A percentile compares a stretch with the other conserved stretches of the same genome.
These are phyloP conservation scores for Astraeus odoratus DNA, from an alignment of 768 basidiomycete species.

Conservation along the genomic window DNA sequence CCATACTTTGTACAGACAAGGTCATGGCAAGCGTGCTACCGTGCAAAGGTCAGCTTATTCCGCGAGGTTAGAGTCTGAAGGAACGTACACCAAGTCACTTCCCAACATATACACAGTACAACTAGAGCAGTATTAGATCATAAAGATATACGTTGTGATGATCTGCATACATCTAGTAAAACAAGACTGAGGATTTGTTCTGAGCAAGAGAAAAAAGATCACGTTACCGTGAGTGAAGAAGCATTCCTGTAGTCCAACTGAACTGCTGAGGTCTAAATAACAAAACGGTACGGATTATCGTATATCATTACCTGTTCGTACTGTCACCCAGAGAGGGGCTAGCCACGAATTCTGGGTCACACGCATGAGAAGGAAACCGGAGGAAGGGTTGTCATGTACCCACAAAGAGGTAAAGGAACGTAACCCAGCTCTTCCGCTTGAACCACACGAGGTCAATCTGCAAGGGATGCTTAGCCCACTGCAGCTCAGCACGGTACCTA, in stretches of 20 bases:
- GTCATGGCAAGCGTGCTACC: constrained; percentile 9
- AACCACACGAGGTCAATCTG: constrained; percentile 10
- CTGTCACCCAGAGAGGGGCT: constrained; percentile 3
- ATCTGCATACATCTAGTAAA: background rate
- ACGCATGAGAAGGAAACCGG: background rate
- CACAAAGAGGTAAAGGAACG: constrained; percentile 8
- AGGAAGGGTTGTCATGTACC: background rate
- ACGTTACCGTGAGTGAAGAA: constrained; percentile 4
- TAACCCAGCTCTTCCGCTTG: constrained; percentile 7
- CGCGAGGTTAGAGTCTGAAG: background rate
- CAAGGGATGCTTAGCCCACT: background rate
- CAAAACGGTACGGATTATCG: no score
- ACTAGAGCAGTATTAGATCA: background rate
- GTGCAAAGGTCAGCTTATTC: background rate
- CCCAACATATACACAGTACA: constrained; percentile 4
- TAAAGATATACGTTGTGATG: background rate
- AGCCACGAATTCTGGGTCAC: constrained; percentile 5
- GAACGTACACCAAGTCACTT: constrained; percentile 5
- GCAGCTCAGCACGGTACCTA: background rate
- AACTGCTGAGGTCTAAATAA: background rate
- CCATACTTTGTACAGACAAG: constrained; percentile 7
- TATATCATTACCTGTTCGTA: no score
- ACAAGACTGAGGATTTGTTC: background rate
- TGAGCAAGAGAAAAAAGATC: background rate
- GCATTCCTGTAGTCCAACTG: no score